Evolutionary conservation across 2,329 filamentous ascomycete species (phyloP).

Genomic region (Xylariaceae sp.): DNA sequence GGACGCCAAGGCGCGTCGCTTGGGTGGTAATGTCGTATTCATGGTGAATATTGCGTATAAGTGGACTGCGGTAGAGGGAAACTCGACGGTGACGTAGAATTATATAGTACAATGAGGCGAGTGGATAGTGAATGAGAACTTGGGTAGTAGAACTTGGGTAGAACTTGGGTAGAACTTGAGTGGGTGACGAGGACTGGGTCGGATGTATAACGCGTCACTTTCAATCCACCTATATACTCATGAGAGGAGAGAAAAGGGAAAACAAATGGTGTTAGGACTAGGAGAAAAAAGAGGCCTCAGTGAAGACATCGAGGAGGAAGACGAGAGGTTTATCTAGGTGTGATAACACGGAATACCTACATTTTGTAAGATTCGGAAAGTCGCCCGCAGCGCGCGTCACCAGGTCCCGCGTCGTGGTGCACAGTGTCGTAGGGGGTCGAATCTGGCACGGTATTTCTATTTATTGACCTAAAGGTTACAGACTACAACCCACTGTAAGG

Average conservation of each 20-base stretch:
- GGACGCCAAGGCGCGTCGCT: slow-evolving; percentile 28
- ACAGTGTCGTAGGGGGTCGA: slow-evolving; percentile 2
- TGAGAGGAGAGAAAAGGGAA: no score
- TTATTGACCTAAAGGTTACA: background rate
- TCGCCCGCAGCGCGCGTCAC: slow-evolving; percentile 16
- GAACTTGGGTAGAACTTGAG: background rate
- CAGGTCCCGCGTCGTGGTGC: slow-evolving; percentile 15
- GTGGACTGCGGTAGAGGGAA: background rate
- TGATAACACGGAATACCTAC: background rate
- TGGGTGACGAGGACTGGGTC: background rate
- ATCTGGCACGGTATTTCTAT: slow-evolving; percentile 12
- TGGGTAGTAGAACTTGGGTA: background rate
- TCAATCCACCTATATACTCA: background rate
- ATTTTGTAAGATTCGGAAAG: slow-evolving; percentile 8
- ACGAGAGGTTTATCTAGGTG: slow-evolving; percentile 5
- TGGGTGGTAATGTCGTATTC: slow-evolving; percentile 26
- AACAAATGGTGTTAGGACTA: background rate
- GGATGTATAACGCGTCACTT: background rate
- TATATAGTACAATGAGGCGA: background rate
- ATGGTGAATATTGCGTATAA: slow-evolving; percentile 11
- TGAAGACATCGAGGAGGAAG: background rate
- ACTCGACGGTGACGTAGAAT: background rate
- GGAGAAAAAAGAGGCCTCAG: background rate
- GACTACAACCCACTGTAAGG: no score
- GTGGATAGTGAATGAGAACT: background rate